Evolutionary conservation across 192 early-diverging fungal genomes (phyloP), one percentile per base, ranked within the genome.

Genomic region (Funneliformis mosseae): DNA sequence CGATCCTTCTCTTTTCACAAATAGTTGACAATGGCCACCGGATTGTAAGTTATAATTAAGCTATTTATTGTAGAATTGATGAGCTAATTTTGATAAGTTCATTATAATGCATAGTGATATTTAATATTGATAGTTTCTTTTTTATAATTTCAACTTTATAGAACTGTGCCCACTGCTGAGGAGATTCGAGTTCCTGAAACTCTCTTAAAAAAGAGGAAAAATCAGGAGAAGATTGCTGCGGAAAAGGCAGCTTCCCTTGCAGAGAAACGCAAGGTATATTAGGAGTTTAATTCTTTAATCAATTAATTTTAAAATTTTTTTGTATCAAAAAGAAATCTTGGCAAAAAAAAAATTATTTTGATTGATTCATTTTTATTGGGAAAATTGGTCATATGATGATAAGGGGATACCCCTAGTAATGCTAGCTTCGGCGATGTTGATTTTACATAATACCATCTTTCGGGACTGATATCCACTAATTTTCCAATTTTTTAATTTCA

Each of bases 161-260:
- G 88, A 74, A 88, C 87, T 75, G 87, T 88, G 63, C 85, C 90
- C 83, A 87, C 88, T 82, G 88, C 88, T 88, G 88, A 88, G 83
- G 89, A 94, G 84, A 89, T 93, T 78, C 90, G 93, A 85, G 91
- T 93, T 81, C 94, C 94, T 87, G 94, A 96, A 88, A 94, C 94
- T 81, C 87, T 94, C 86, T 89, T 96, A 87, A 95, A 95, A 93
- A 94, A 94, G 91, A 91, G 92, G 83, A 92, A 93, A 88, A 82
- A 86, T 83, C 88, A 90, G 81, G 91, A 92, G 74, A 94, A 96
- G 91, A 84, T 89, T 42, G 89, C 90, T 79, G 91, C 88, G 79
- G 88, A 90, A 74, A 86, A 84, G 79, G 89, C 87, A 33, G 88
- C 87, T 74, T 87, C 83, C 67, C 85, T 87, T 81, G 84, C 80